phyloP scores from a whole-genome alignment of 371 early-diverging fungal genomes.

The Mortierella sp. region DNA sequence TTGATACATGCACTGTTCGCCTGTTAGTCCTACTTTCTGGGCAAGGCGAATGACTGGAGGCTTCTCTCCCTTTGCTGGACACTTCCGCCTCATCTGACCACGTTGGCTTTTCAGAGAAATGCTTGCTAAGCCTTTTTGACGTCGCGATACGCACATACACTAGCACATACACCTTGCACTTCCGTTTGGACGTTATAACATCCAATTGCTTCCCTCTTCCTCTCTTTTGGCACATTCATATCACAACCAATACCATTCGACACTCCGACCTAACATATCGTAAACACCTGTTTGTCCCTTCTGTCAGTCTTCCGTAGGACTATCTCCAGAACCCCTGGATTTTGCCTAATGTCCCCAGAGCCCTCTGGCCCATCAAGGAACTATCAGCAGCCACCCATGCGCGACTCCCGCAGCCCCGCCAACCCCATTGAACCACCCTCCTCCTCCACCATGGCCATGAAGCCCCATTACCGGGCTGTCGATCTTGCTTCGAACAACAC shows the following conservation, averaged over 20 bases:
- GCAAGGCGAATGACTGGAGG: background rate
- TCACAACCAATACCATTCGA: background rate
- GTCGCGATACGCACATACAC: background rate
- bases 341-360: conserved; percentile 41
- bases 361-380: conserved; percentile 19
- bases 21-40: background rate
- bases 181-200: background rate
- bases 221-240: background rate
- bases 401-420: conserved; percentile 23
- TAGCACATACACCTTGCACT: background rate
- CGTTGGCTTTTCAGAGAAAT: background rate
- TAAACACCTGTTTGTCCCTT: conserved; percentile 8
- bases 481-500: conserved; percentile 32
- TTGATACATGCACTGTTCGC: background rate
- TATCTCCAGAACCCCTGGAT: conserved; percentile 11
- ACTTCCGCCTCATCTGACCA: background rate
- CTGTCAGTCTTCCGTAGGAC: background rate
- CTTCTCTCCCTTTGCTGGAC: background rate
- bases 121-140: background rate
- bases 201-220: conserved; percentile 3
- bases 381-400: conserved; percentile 25
- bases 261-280: background rate
- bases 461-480: conserved; percentile 37
- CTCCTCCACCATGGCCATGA: conserved; percentile 42
- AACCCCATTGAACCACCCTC: conserved; percentile 19